Conservation (phyloP, 495 filamentous ascomycete species). For the Penicillium cosmopolitanum region DNA sequence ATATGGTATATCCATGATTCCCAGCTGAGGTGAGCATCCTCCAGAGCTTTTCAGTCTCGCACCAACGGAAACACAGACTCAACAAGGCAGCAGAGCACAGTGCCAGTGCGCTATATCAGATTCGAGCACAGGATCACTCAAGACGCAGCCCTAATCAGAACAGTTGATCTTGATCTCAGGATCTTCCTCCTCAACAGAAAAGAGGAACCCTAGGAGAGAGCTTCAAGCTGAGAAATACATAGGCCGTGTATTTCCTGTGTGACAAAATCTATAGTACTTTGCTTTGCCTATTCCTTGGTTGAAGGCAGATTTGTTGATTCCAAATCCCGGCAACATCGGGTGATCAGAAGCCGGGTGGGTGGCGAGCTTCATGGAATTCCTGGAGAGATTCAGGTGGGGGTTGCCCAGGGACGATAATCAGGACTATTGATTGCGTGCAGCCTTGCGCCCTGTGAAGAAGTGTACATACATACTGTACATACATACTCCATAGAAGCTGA, state of each 20-base stretch:
- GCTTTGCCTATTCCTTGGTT: not conserved
- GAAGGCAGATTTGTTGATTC: not conserved
- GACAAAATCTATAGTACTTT: slow-evolving; percentile 2
- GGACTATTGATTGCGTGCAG: not conserved
- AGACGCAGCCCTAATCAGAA: slow-evolving; percentile 31
- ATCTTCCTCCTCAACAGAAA: not conserved
- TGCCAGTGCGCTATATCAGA: slow-evolving; percentile 17
- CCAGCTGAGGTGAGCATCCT: slow-evolving; percentile 5
- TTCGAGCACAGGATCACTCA: slow-evolving; percentile 7
- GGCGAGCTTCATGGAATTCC: not conserved
- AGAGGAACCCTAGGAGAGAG: not conserved
- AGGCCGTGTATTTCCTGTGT: slow-evolving; percentile 3
- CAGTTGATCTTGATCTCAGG: slow-evolving; percentile 17
- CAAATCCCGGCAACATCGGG: slow-evolving; percentile 1
- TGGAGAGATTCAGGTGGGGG: not conserved
- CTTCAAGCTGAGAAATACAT: not conserved
- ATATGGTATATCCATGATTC: not conserved
- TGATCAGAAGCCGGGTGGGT: not conserved
- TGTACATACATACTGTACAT: too few relatives aligned
- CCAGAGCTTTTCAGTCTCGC: not conserved
- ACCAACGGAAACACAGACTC: slow-evolving; percentile 15
- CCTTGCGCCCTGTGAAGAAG: not conserved
- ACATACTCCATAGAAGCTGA: not conserved
- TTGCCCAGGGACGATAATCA: not conserved
- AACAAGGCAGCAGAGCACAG: slow-evolving; percentile 17